Base-by-base conservation (phyloP, 371 early-diverging fungal species). In the Thermomucor indicae-seudaticae region DNA sequence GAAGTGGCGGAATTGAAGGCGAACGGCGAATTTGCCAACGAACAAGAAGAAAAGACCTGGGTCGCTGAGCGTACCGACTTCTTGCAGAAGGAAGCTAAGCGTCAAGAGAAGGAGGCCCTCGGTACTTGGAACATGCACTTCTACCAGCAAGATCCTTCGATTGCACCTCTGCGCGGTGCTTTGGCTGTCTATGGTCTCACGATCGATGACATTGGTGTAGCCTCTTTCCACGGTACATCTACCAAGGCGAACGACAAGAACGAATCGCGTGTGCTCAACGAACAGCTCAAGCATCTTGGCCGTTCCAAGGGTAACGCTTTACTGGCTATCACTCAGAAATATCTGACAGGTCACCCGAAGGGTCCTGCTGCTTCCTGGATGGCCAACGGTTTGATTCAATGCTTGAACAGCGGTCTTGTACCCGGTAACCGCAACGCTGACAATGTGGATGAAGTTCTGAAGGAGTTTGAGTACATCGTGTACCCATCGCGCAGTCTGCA, bases 361-460 rank as follows among this genome's bases (percentile, higher is more conserved):
- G 96, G 93, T 51, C 90, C 96, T 41, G 96, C 96, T 39, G 96
- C 96, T 40, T 90, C 93, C n/a, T 95, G 93, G 93, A 96, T 96
- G 96, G 83, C 94, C 59, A 95, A 95, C 77, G 95, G 96, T 55
- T 81, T 90, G 54, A 73, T 95, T 51, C 95, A 96, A 67, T 75
- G 84, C 43, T 75, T 96, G 52, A 83, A 89, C 60, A 89, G 91
- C 31, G 94, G 96, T 63, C 71, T 93, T 51, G 78, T 95, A 39
- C 96, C 96, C 23, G 96, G 96, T 50, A 96, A 96, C 79, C 92
- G 95, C 62, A 96, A 96, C 66, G 87, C 91, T 39, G 96, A 96
- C 76, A 96, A 96, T 70, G 85, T 94, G 40, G 95, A 91, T 52
- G 81, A 77, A 34, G 72, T 83, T 17, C 81, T 96, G 62, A 74